Base-by-base conservation (phyloP, 306 rosid species). In the Cercis canadensis region DNA sequence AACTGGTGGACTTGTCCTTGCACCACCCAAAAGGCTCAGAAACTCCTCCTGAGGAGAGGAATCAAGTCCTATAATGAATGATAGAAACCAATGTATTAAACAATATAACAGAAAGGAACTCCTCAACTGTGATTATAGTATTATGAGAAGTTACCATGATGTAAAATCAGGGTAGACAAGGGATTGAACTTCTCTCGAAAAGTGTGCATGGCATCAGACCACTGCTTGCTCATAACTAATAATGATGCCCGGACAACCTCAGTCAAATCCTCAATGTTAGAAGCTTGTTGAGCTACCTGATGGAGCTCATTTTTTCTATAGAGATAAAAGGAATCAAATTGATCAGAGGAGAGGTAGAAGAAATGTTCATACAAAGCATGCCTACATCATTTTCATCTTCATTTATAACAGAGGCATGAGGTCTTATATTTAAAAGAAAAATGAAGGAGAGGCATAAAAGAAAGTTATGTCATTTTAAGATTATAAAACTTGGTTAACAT, bases 211-310 rank as follows among this genome's bases (percentile, higher is more conserved):
- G 97, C 98, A 67, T 93, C 98, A 84, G 96, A 85, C 98, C 98
- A 93, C 86, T 81, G 97, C 89, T 90, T 90, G 72, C 81, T 70
- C 98, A 93, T 93, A 66, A 90, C 92, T 45, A 96, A 88, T 70
- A 93, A 76, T 21, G 98, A 88, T 65, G 87, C 86, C 67, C 88
- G 84, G 32, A 93, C 84, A 85, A 93, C 98, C 85, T 90, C 96
- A 61, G 86, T 81, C 79, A 93, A 76, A 81, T 90, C 97, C 65
- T 87, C 92, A 64, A 90, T 86, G 79, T 82, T 93, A 76, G 97
- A 93, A 75, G 98, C 98, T 80, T 93, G 98, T 77, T 88, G 98
- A 67, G 98, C 98, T 73, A 93, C 92, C 66, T 88, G 98, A 83
- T 93, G 92, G 65, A 93, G 94, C 78, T 90, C 98, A 82, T 82